phyloP scores from a whole-genome alignment of 371 early-diverging fungal species.

The Apophysomyces elegans region DNA sequence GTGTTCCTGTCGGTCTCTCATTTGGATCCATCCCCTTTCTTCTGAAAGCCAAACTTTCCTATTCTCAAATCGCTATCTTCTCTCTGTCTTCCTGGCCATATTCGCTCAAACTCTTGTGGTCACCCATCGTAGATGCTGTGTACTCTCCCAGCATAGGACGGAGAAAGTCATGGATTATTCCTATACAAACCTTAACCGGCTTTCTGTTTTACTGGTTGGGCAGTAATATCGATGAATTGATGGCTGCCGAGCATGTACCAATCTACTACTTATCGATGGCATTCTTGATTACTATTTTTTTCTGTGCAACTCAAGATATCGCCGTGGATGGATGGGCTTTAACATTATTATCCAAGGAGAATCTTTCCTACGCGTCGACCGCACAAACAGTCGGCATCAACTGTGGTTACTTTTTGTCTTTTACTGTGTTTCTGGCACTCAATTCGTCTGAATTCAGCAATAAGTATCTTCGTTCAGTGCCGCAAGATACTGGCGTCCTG shows the following conservation, averaged over 20 bases:
- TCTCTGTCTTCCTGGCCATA: conserved; percentile 96
- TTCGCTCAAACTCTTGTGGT: conserved; percentile 91
- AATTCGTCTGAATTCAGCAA: conserved; percentile 95
- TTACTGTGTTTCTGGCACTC: conserved; percentile 95
- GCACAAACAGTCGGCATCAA: conserved; percentile 97
- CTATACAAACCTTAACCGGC: conserved; percentile 88
- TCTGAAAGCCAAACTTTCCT: conserved; percentile 89
- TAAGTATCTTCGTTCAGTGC: conserved; percentile 81
- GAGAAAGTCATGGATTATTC: conserved; percentile 98
- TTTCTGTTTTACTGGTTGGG: conserved; percentile 81
- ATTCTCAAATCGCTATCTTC: conserved; percentile 91
- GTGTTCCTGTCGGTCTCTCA: conserved; percentile 91
- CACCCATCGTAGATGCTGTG: conserved; percentile 93
- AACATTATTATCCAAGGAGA: conserved; percentile 88
- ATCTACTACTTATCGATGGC: conserved; percentile 71
- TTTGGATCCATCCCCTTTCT: conserved; percentile 94
- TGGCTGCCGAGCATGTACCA: conserved; percentile 66
- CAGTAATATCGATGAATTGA: conserved; percentile 71
- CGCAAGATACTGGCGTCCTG: conserved; percentile 76
- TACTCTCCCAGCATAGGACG: conserved; percentile 84
- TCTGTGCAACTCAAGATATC: conserved; percentile 98
- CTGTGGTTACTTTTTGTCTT: conserved; percentile 93
- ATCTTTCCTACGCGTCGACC: conserved; percentile 87
- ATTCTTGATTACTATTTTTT: conserved; percentile 82
- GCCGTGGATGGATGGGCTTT: conserved; percentile 99